Evolutionary conservation across 805 yeast species (phyloP).

Genomic region (Cyberlindnera veronae): DNA sequence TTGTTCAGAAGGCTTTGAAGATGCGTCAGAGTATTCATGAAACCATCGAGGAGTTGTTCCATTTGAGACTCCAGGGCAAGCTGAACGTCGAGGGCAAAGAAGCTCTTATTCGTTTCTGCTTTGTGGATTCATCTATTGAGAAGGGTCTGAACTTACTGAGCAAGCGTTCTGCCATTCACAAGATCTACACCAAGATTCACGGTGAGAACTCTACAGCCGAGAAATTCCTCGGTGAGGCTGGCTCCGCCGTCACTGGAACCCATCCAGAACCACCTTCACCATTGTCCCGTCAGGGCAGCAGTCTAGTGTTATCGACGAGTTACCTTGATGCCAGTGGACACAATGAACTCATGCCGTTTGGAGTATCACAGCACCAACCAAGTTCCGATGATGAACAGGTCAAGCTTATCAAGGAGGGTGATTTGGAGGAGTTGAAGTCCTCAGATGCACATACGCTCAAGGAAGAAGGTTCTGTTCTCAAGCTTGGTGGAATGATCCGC

Average conservation of each 20-base stretch:
- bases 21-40: slow-evolving; percentile 41
- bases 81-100: slow-evolving; percentile 75
- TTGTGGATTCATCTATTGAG: slow-evolving; percentile 67
- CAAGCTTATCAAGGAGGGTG: slow-evolving; percentile 7
- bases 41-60: slow-evolving; percentile 55
- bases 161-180: slow-evolving; percentile 24
- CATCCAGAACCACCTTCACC: slow-evolving; percentile 4
- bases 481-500: slow-evolving; percentile 16
- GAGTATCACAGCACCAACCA: slow-evolving; percentile 29
- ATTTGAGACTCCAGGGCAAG: slow-evolving; percentile 50
- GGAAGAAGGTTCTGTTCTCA: slow-evolving; percentile 26
- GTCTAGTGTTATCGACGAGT: slow-evolving; percentile 25
- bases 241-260: background rate
- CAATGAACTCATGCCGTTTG: slow-evolving; percentile 36
- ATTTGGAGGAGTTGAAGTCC: slow-evolving; percentile 2
- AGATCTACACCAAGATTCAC: slow-evolving; percentile 7
- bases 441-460: slow-evolving; percentile 20
- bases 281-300: slow-evolving; percentile 18
- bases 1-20: slow-evolving; percentile 35
- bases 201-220: background rate
- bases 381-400: slow-evolving; percentile 27
- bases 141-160: slow-evolving; percentile 40
- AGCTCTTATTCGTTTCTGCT: slow-evolving; percentile 64
- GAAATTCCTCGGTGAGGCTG: background rate
- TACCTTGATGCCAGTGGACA: slow-evolving; percentile 30